Percentiles rank a stretch among this genome's conserved stretches.
Conservation (phyloP, 768 basidiomycete genomes). For the Podaxis sp. region DNA sequence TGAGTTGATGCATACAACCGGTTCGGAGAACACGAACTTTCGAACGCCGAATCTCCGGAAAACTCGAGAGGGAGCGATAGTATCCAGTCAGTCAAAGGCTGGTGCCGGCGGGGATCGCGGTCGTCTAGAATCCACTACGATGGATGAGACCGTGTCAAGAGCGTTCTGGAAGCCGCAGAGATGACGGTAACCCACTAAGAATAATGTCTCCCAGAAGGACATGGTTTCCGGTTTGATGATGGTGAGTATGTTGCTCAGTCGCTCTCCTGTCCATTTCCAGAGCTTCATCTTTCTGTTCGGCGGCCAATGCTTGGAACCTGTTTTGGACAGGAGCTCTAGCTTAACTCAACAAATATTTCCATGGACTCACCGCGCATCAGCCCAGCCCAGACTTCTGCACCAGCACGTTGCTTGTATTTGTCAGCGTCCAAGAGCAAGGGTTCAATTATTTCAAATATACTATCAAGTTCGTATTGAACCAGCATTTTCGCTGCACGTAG, state of each 20-base stretch:
- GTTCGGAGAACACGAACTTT: constrained; percentile 43
- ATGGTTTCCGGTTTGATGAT: constrained; percentile 87
- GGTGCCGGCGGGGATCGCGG: constrained; percentile 78
- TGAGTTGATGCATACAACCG: neutral
- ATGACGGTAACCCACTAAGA: constrained; percentile 42
- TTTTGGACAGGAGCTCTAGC: neutral
- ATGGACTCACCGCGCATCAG: constrained; percentile 60
- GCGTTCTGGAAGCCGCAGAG: neutral
- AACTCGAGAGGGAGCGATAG: constrained; percentile 77
- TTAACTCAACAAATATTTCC: neutral
- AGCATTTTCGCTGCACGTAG: constrained; percentile 60
- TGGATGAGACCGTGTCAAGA: neutral
- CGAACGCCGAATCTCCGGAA: constrained; percentile 82
- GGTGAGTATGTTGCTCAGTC: constrained; percentile 60
- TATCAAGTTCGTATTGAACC: constrained; percentile 49
- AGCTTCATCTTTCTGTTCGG: constrained; percentile 47
- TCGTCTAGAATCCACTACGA: constrained; percentile 52
- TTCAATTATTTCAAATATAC: constrained; percentile 55
- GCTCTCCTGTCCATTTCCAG: constrained; percentile 71
- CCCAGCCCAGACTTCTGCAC: constrained; percentile 64
- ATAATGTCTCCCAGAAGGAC: constrained; percentile 67
- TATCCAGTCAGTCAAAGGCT: constrained; percentile 75
- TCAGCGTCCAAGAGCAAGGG: constrained; percentile 61
- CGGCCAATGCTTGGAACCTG: constrained; percentile 87
- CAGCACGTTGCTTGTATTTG: constrained; percentile 85